phyloP scores from a whole-genome alignment of 2,329 filamentous ascomycete species.

The Aspergillus caelatus region DNA sequence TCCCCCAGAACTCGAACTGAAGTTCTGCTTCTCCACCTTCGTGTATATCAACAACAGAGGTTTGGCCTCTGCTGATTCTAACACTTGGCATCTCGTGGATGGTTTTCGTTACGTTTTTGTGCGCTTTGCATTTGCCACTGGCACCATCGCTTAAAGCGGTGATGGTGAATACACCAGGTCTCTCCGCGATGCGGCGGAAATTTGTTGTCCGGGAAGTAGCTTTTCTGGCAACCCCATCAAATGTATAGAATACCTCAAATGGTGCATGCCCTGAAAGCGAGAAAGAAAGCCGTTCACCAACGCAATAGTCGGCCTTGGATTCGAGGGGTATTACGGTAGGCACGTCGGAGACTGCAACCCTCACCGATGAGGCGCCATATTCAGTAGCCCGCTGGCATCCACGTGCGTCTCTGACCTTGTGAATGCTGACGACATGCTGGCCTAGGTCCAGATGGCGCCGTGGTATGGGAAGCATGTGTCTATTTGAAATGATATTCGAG shows the following conservation, averaged over 20 bases:
- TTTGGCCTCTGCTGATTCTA: constrained; percentile 80
- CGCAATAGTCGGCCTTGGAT: constrained; percentile 83
- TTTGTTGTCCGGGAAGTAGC: constrained; percentile 72
- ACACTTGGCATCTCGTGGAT: constrained; percentile 94
- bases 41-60: constrained; percentile 87
- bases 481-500: constrained; percentile 73
- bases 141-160: constrained; percentile 85
- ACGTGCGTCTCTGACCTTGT: constrained; percentile 82
- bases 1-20: constrained; percentile 91
- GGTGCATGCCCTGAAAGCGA: constrained; percentile 87
- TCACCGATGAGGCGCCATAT: constrained; percentile 72
- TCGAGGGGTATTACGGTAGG: constrained; percentile 89
- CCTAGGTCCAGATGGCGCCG: constrained; percentile 82
- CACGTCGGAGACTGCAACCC: constrained; percentile 90
- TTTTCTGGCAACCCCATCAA: constrained; percentile 76
- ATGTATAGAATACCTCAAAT: constrained; percentile 91
- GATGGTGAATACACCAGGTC: constrained; percentile 84
- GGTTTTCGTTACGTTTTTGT: constrained; percentile 74
- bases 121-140: constrained; percentile 77
- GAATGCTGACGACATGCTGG: constrained; percentile 85
- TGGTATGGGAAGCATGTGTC: constrained; percentile 81
- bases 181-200: constrained; percentile 91
- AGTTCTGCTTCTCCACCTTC: constrained; percentile 95
- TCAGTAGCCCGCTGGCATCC: constrained; percentile 83
- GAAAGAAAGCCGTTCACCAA: constrained; percentile 92